phyloP scores from a whole-genome alignment of 176 grass and related monocot species.

The Ensete ventricosum region DNA sequence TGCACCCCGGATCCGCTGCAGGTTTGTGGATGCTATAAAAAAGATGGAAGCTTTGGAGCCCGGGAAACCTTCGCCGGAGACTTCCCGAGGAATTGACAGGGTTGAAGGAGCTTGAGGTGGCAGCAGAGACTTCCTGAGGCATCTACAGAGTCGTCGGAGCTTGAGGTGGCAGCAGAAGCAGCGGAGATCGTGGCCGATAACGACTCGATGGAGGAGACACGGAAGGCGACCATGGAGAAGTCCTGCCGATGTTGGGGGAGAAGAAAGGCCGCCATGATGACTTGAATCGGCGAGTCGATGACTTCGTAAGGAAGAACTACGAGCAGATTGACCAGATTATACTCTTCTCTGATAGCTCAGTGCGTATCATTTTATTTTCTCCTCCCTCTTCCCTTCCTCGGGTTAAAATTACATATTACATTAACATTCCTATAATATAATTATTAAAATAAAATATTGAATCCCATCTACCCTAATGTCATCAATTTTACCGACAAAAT shows the following conservation, averaged over 20 bases:
- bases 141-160: neutral
- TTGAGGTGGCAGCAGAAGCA: constrained; percentile 5
- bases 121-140: neutral
- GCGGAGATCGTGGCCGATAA: neutral
- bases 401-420: too few relatives aligned
- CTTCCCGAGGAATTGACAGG: neutral
- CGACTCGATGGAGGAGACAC: constrained; percentile 71
- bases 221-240: constrained; percentile 75
- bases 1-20: constrained; percentile 6
- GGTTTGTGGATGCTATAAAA: neutral
- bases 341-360: neutral
- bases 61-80: neutral
- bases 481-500: too few relatives aligned
- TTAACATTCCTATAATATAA: too few relatives aligned
- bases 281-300: constrained; percentile 61
- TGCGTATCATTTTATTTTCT: too few relatives aligned
- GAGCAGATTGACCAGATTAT: constrained; percentile 15
- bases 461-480: too few relatives aligned
- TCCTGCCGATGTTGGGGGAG: constrained; percentile 9
- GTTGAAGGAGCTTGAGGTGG: neutral
- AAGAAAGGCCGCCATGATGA: constrained; percentile 30
- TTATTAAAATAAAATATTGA: too few relatives aligned
- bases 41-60: neutral
- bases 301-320: constrained; percentile 82
- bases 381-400: too few relatives aligned